A percentile compares a stretch with the other conserved stretches of the same genome.
Conservation (phyloP, 192 early-diverging fungal species). For the Mortierella claussenii region DNA sequence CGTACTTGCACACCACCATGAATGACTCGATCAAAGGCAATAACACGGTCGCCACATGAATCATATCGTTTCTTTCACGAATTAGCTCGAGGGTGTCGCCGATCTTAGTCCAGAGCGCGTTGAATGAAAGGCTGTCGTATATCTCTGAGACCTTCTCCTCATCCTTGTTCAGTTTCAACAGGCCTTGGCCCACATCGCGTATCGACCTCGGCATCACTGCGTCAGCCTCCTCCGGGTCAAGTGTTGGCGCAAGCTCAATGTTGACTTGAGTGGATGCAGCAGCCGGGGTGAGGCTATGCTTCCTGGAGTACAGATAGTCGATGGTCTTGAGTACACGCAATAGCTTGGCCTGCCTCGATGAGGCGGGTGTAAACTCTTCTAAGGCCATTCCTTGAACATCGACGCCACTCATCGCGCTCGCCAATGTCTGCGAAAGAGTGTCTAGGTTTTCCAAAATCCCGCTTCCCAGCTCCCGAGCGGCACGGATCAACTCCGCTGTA, state of each 20-base stretch:
- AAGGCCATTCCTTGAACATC: conserved; percentile 80
- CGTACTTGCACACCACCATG: conserved; percentile 97
- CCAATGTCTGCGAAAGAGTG: conserved; percentile 69
- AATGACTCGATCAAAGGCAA: conserved; percentile 96
- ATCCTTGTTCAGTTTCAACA: conserved; percentile 50
- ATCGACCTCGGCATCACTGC: conserved; percentile 47
- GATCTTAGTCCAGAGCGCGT: conserved; percentile 81
- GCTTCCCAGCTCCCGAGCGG: conserved; percentile 75
- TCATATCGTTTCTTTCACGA: conserved; percentile 80
- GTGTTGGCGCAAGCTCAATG: conserved; percentile 54
- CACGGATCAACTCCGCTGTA: conserved; percentile 79
- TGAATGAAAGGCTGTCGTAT: conserved; percentile 64
- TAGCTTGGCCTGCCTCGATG: conserved; percentile 92
- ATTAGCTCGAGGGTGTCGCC: conserved; percentile 80
- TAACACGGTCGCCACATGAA: conserved; percentile 91
- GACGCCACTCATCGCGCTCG: conserved; percentile 64
- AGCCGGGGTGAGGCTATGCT: conserved; percentile 38
- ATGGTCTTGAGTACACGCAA: conserved; percentile 94
- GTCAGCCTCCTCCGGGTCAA: conserved; percentile 56
- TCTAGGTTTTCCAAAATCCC: conserved; percentile 76
- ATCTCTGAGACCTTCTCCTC: conserved; percentile 62
- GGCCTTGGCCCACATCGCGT: conserved; percentile 49
- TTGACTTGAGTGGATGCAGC: conserved; percentile 57
- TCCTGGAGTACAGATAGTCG: conserved; percentile 84
- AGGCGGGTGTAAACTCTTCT: conserved; percentile 82